These are phyloP conservation scores for Pelargonium australe DNA, from an alignment of 441 rosid species.

Conservation along the genomic window DNA sequence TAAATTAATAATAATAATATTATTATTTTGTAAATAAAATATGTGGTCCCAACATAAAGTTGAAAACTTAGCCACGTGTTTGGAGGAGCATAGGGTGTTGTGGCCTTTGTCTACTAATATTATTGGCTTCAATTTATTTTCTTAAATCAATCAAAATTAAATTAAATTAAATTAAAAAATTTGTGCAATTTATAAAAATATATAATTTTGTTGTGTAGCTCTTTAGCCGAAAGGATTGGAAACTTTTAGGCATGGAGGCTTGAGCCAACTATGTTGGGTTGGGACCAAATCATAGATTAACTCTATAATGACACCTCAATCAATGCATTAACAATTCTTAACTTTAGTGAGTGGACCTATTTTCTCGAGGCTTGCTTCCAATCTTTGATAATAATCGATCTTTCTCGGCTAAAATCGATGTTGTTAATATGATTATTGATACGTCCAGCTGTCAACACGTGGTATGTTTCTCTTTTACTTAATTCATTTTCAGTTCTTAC, in stretches of 20 bases:
- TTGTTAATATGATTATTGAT: background rate
- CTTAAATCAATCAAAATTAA: too few species aligned
- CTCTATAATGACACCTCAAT: background rate
- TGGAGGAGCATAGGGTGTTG: background rate
- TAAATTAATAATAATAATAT: too few species aligned
- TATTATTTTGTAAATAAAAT: too few species aligned
- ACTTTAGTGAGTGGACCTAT: background rate
- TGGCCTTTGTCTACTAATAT: slow-evolving; percentile 3
- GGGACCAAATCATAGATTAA: slow-evolving; percentile 3
- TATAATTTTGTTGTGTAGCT: slow-evolving; percentile 3
- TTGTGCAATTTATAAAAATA: background rate
- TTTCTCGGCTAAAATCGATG: background rate
- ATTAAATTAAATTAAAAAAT: background rate
- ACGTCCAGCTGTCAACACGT: background rate
- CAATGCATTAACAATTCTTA: background rate
- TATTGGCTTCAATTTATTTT: background rate
- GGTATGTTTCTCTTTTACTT: background rate
- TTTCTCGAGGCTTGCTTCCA: background rate
- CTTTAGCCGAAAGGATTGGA: slow-evolving; percentile 25
- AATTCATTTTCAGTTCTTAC: background rate
- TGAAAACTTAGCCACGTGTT: slow-evolving; percentile 2
- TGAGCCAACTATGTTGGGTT: slow-evolving; percentile 1
- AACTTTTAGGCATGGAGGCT: background rate
- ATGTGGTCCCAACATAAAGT: slow-evolving; percentile 1
- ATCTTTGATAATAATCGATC: background rate